Conservation (phyloP, 129 eudicot species). For the Centaurea solstitialis region DNA sequence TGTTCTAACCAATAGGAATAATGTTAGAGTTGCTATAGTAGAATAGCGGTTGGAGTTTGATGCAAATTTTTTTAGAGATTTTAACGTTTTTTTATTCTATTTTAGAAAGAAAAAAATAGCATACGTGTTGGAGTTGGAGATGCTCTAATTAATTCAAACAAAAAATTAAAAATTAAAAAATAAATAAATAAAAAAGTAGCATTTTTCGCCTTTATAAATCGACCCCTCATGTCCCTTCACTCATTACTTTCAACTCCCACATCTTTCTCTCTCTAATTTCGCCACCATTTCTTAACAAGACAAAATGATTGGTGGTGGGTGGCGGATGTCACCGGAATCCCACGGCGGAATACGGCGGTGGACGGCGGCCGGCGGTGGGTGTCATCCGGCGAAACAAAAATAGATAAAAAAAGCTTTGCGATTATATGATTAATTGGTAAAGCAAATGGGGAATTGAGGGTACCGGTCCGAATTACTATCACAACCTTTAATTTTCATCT, state of each 20-base stretch:
- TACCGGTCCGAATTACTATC: constrained; percentile 80
- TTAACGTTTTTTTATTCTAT: no score
- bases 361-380: constrained; percentile 27
- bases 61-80: no score
- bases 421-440: constrained; percentile 42
- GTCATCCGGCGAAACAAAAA: neutral
- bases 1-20: no score
- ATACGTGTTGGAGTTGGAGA: no score
- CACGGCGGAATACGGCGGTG: constrained; percentile 4
- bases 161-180: neutral
- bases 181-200: constrained; percentile 28
- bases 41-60: no score
- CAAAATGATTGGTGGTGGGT: constrained; percentile 31
- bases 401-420: constrained; percentile 49
- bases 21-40: no score
- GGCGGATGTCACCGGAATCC: constrained; percentile 27
- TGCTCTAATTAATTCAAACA: neutral
- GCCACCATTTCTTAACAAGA: neutral
- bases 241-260: constrained; percentile 37
- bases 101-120: no score
- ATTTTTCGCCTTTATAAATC: constrained; percentile 67
- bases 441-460: constrained; percentile 91
- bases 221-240: constrained; percentile 57
- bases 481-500: constrained; percentile 19
- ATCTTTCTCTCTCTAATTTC: constrained; percentile 19